Evolutionary conservation across 164 flowering plant species (phyloP), one percentile per base, ranked within the genome.

Genomic region (Stephania japonica): DNA sequence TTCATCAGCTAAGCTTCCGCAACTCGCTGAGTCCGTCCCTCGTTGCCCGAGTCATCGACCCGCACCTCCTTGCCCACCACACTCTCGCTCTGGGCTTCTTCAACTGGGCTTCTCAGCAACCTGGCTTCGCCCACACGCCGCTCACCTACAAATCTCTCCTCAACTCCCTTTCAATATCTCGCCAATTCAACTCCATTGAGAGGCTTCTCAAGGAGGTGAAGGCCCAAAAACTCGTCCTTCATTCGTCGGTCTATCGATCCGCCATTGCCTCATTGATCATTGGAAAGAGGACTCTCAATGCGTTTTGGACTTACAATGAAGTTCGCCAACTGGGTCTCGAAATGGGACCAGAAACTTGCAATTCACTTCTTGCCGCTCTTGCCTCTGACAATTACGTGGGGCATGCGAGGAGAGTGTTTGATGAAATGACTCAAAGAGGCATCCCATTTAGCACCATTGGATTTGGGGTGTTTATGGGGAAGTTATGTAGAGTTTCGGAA

Each of bases 81-180:
- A 80, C 87, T 1, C 88, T 89, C 43, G 89, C 98, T 50, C 81
- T 87, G 23, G 94, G 94, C 68, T 91, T 91, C 87, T 90, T 90
- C 89, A 80, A 90, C 77, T 91, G 94, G 97, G 90, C 91, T 13
- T 77, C 93, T 73, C 93, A 90, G 71, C 93, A 88, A 73, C 94
- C 94, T 1, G 79, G 82, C n/a, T 91, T 83, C 76, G 21, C 86
- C 62, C 94, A 88, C 75, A 81, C 87, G 18, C 81, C 94, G 14
- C 18, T 71, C 25, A 74, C 93, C 53, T 91, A 85, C 75, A 85
- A 83, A 49, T 87, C 97, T 8, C 69, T 91, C 56, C 82, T 91
- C 78, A 87, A 85, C 62, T 88, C 90, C 27, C 91, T 91, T 65
- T 87, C 88, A 26, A 9, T 80, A 72, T 86, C 89, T 68, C 89